phyloP scores from a whole-genome alignment of 2,329 filamentous ascomycete species.

The Pyrenophora seminiperda region DNA sequence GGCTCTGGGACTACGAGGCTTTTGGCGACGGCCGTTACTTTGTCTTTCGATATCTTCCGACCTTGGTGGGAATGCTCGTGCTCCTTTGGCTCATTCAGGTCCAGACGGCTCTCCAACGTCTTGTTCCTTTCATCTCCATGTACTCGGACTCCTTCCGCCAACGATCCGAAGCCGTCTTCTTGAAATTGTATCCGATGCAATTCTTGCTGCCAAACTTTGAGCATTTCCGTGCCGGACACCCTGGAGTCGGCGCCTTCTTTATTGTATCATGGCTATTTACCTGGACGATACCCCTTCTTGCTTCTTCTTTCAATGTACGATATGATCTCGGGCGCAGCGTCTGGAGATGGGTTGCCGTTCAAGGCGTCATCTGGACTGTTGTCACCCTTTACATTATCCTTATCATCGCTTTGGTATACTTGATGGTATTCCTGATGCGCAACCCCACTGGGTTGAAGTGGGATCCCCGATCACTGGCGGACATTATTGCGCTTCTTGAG shows the following conservation, averaged over 20 bases:
- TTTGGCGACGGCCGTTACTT: constrained; percentile 81
- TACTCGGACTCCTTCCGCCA: constrained; percentile 65
- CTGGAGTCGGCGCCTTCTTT: constrained; percentile 68
- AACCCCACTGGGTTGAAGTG: constrained; percentile 78
- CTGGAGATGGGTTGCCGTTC: constrained; percentile 82
- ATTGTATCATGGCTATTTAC: constrained; percentile 76
- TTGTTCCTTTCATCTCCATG: constrained; percentile 79
- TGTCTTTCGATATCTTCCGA: constrained; percentile 82
- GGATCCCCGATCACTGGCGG: constrained; percentile 82
- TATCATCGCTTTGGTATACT: constrained; percentile 60
- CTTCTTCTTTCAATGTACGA: constrained; percentile 72
- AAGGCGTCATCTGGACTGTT: constrained; percentile 77
- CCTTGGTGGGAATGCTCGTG: constrained; percentile 72
- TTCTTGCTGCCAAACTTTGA: constrained; percentile 70
- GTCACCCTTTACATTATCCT: constrained; percentile 75
- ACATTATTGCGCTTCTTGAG: constrained; percentile 77
- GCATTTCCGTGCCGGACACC: constrained; percentile 72
- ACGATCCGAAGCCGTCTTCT: constrained; percentile 68
- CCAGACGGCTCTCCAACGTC: constrained; percentile 73
- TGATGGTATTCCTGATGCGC: constrained; percentile 68
- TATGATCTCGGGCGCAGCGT: constrained; percentile 61
- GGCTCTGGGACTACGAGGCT: constrained; percentile 67
- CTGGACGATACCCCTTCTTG: constrained; percentile 81
- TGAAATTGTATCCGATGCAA: constrained; percentile 64
- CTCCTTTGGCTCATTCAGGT: constrained; percentile 79